These are phyloP conservation scores for Colletotrichum sp. DNA, from an alignment of 2,329 filamentous ascomycete species.

Conservation along the genomic window DNA sequence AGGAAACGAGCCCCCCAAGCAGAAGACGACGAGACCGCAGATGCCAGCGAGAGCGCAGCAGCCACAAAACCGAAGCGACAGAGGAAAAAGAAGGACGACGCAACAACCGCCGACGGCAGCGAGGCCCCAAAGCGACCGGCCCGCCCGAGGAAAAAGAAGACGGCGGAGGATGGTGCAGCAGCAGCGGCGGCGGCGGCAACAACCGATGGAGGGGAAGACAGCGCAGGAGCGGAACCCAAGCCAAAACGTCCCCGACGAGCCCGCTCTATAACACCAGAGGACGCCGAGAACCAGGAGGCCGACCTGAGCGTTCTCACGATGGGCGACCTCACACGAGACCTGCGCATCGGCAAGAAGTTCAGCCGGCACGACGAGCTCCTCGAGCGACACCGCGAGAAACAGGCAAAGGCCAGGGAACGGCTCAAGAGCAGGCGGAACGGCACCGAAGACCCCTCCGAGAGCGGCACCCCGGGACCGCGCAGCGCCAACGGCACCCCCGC, in stretches of 20 bases:
- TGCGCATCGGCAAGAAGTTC: conserved; percentile 76
- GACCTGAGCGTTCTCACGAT: conserved; percentile 73
- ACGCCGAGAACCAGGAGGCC: conserved; percentile 66
- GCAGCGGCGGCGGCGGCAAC: conserved; percentile 12
- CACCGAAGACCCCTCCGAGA: conserved; percentile 24
- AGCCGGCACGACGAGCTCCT: conserved; percentile 76
- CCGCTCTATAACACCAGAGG: conserved; percentile 64
- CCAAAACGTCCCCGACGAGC: conserved; percentile 32
- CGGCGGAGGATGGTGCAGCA: conserved; percentile 10
- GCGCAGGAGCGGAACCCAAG: not conserved
- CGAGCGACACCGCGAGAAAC: conserved; percentile 62
- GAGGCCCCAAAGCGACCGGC: conserved; percentile 9
- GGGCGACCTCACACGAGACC: conserved; percentile 73
- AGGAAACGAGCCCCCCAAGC: conserved; percentile 10
- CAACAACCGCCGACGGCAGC: not conserved
- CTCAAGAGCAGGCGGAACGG: conserved; percentile 29
- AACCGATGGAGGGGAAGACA: not conserved
- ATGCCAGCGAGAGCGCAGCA: not conserved
- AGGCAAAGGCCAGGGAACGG: conserved; percentile 38
- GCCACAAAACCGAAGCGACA: conserved; percentile 19
- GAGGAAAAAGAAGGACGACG: conserved; percentile 14
- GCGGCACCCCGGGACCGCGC: conserved; percentile 9
- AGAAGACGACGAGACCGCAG: conserved; percentile 7
- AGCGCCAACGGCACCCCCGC: not conserved
- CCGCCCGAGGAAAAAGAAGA: conserved; percentile 23